phyloP scores from a whole-genome alignment of 768 basidiomycete species.

The Piloderma croceum region DNA sequence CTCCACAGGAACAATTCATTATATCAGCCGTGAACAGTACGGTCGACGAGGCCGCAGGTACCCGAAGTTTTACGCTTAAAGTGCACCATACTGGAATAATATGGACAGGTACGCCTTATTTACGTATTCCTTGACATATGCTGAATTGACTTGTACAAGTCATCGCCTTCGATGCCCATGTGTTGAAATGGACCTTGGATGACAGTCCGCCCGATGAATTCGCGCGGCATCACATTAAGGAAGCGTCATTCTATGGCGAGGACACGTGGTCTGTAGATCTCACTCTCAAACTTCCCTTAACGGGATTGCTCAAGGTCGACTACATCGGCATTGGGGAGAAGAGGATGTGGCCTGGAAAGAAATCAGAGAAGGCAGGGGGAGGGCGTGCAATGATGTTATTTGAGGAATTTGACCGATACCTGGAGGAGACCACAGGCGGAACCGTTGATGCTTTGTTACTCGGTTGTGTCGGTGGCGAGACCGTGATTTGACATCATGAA shows the following conservation, averaged over 20 bases:
- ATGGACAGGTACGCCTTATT: conserved; percentile 60
- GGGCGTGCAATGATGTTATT: conserved; percentile 68
- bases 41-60: conserved; percentile 50
- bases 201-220: conserved; percentile 69
- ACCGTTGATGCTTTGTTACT: conserved; percentile 64
- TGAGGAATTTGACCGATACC: conserved; percentile 67
- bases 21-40: conserved; percentile 55
- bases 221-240: conserved; percentile 85
- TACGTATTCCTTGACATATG: not conserved
- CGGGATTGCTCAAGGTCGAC: conserved; percentile 47
- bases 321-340: conserved; percentile 81
- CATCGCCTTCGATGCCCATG: conserved; percentile 87
- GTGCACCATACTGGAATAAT: conserved; percentile 78
- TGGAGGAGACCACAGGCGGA: conserved; percentile 56
- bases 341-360: conserved; percentile 79
- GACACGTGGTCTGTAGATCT: conserved; percentile 72
- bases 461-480: conserved; percentile 65
- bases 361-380: conserved; percentile 39
- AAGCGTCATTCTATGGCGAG: conserved; percentile 79
- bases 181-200: conserved; percentile 79
- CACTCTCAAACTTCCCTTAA: conserved; percentile 48
- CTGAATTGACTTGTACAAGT: conserved; percentile 34
- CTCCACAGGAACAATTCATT: conserved; percentile 45
- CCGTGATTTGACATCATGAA: conserved; percentile 27
- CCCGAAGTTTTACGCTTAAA: conserved; percentile 62